Conservation (phyloP, 2,329 filamentous ascomycete genomes). For the Salinomyces thailandicus region DNA sequence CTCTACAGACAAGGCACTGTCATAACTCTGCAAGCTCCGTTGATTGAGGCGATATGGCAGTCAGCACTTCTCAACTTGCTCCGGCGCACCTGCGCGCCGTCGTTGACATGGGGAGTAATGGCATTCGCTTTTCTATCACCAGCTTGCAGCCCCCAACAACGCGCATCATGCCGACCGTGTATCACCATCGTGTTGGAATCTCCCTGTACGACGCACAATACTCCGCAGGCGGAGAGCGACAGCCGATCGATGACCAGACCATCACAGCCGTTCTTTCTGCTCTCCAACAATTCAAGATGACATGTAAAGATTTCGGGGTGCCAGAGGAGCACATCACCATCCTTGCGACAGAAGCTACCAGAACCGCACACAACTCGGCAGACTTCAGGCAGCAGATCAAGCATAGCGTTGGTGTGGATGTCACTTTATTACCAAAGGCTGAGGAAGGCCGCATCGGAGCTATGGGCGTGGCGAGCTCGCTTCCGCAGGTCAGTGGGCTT, state of each 20-base stretch:
- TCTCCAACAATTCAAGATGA: constrained; percentile 58
- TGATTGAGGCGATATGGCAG: too few species aligned
- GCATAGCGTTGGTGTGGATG: constrained; percentile 52
- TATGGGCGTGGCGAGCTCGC: constrained; percentile 68
- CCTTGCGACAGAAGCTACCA: constrained; percentile 81
- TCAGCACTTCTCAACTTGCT: too few species aligned
- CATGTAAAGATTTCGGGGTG: constrained; percentile 61
- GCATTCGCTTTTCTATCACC: constrained; percentile 84
- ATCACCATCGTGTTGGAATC: constrained; percentile 66
- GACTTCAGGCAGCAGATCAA: constrained; percentile 58
- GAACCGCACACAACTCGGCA: constrained; percentile 63
- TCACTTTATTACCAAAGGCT: constrained; percentile 63
- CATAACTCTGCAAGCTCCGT: too few species aligned
- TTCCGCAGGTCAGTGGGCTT: constrained; percentile 59
- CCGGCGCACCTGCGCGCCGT: constrained; percentile 22
- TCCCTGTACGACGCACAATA: constrained; percentile 75
- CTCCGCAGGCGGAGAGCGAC: constrained; percentile 28
- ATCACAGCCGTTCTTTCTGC: constrained; percentile 57
- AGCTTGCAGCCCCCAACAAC: constrained; percentile 61
- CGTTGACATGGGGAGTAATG: constrained; percentile 54
- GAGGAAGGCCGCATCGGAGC: constrained; percentile 78
- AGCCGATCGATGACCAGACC: constrained; percentile 47
- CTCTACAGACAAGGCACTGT: too few species aligned
- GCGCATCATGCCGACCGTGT: constrained; percentile 66
- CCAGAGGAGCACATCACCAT: constrained; percentile 56